Percentiles rank a stretch among this genome's conserved stretches.
Evolutionary conservation across 2,329 filamentous ascomycete species (phyloP).

Genomic region (Penicillium frequentans): DNA sequence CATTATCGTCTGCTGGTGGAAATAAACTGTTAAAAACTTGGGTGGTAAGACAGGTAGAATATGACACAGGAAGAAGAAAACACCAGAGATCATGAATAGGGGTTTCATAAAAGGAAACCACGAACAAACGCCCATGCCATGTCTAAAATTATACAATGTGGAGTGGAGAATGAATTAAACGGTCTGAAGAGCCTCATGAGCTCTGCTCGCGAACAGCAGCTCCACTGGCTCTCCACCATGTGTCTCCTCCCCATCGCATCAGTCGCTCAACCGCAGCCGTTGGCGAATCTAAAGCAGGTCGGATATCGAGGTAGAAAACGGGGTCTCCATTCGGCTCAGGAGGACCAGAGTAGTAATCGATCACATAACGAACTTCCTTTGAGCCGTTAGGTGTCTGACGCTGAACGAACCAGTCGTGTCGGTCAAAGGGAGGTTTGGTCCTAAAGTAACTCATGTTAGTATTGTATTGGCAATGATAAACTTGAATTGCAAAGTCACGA

Average conservation of each 20-base stretch:
- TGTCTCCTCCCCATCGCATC: slow-evolving; percentile 85
- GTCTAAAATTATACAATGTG: slow-evolving; percentile 18
- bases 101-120: not conserved
- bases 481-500: not conserved
- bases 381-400: slow-evolving; percentile 65
- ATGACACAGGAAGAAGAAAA: not conserved
- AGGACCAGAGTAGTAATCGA: slow-evolving; percentile 90
- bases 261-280: slow-evolving; percentile 77
- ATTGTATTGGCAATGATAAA: not conserved
- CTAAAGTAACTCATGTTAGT: slow-evolving; percentile 41
- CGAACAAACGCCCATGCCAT: slow-evolving; percentile 28
- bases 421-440: slow-evolving; percentile 85
- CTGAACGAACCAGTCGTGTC: slow-evolving; percentile 95
- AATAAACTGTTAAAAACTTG: not conserved
- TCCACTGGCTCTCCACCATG: slow-evolving; percentile 89
- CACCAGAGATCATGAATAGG: not conserved
- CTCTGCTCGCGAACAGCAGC: slow-evolving; percentile 53
- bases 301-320: slow-evolving; percentile 92
- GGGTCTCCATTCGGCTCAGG: slow-evolving; percentile 84
- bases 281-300: slow-evolving; percentile 81
- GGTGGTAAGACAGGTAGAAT: not conserved
- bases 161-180: slow-evolving; percentile 26
- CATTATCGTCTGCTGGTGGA: not conserved
- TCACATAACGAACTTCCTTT: slow-evolving; percentile 87
- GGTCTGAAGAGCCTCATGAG: not conserved